Evolutionary conservation across 768 basidiomycete species (phyloP), one percentile per base, ranked within the genome.

Genomic region (Tricholoma furcatifolium): DNA sequence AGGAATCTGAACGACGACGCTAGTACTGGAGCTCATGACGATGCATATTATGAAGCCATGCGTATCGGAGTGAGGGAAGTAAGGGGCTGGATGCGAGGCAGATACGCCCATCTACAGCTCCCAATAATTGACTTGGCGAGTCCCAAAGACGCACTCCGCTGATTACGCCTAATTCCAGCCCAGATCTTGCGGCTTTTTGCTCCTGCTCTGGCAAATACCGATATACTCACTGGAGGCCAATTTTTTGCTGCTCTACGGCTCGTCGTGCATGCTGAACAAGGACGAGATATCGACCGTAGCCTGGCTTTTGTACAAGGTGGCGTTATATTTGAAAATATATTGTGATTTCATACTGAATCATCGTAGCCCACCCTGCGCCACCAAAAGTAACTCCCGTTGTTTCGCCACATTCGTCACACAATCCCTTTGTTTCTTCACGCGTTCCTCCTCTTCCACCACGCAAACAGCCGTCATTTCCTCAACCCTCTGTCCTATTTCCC

Each of bases 291-390:
- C 2, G 88, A 91, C 53, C 71, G 82, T 40, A 72, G 73, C 6
- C 75, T 91, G 24, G 88, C 85, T 0, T 92, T 92, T 57, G 77
- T 86, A 1, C 90, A 92, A 74, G 84, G 90, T 88, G 58, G 54
- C 80, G 68, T 11, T 43, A 3, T 21, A 27, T 46, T 9, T 27
- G 14, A 15, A n/a, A 27, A 21, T 42, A 17, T 18, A 4, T 10
- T 12, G 27, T 17, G 21, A 17, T 38, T n/a, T 39, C n/a, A 36
- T 20, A 43, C 39, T 45, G 5, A 36, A 46, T 38, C 9, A 31
- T 11, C 17, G 3, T 40, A 67, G 65, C 70, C 1, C 44, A 56
- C 27, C 60, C 59, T 43, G 57, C 48, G 23, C 55, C 50, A 35
- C 47, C 31, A 6, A 43, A 41, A 51, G 35, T 58, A 54, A 59